These are phyloP conservation scores for Lentinula aciculospora DNA, from an alignment of 768 basidiomycete genomes.

Conservation along the genomic window DNA sequence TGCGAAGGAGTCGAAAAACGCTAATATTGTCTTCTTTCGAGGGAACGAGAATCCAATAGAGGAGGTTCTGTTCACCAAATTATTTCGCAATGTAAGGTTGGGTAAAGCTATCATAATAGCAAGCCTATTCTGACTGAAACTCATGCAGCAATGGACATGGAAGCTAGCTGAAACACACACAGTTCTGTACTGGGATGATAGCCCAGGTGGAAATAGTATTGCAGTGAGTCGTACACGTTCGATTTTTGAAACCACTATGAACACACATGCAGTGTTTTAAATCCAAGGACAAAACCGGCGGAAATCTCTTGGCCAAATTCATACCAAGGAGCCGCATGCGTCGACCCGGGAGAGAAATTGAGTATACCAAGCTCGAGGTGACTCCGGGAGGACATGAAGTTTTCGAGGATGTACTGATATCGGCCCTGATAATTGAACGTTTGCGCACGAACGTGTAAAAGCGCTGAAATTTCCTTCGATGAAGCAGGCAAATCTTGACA, in stretches of 20 bases:
- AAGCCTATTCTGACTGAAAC: constrained; percentile 1
- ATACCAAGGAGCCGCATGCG: constrained; percentile 27
- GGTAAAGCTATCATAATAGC: constrained; percentile 6
- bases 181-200: constrained; percentile 30
- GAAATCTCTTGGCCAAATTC: constrained; percentile 32
- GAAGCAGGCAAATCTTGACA: too few relatives aligned
- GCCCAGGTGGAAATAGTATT: constrained; percentile 20
- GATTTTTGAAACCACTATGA: not conserved
- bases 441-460: constrained; percentile 27
- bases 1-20: constrained; percentile 20
- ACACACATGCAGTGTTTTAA: constrained; percentile 28
- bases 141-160: constrained; percentile 28
- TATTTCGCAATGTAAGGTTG: constrained; percentile 26
- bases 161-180: constrained; percentile 21
- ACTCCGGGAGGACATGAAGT: constrained; percentile 32
- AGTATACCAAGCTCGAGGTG: constrained; percentile 30
- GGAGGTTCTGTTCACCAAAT: constrained; percentile 27
- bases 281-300: constrained; percentile 27
- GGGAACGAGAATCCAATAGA: constrained; percentile 30
- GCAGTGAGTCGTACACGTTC: constrained; percentile 8
- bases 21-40: constrained; percentile 26
- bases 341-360: constrained; percentile 26
- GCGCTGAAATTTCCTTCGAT: not conserved
- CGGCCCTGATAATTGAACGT: constrained; percentile 34
- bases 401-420: constrained; percentile 38